These are phyloP conservation scores for Nemania sp. DNA, from an alignment of 2,329 filamentous ascomycete genomes.

Conservation along the genomic window DNA sequence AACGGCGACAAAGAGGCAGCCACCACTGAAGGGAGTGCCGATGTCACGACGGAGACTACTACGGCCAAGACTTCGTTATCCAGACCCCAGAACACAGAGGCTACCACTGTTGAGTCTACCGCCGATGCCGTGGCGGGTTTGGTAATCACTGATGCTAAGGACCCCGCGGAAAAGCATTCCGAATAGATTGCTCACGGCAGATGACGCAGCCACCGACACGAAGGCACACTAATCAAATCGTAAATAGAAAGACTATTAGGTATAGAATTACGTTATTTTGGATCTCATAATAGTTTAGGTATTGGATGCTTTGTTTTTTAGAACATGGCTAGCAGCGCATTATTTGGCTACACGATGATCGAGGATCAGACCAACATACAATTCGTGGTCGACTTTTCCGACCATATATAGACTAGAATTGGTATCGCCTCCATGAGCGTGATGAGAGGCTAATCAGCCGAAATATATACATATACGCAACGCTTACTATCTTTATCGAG, in stretches of 20 bases:
- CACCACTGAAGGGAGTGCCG: constrained; percentile 6
- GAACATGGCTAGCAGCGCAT: background rate
- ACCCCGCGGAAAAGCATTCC: constrained; percentile 10
- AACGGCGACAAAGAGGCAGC: constrained; percentile 20
- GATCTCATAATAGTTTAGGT: background rate
- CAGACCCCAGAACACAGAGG: background rate
- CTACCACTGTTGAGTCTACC: constrained; percentile 12
- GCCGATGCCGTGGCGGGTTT: constrained; percentile 22
- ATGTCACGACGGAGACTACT: constrained; percentile 13
- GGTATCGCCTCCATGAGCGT: constrained; percentile 13
- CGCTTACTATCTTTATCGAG: too few species aligned
- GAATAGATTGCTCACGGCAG: constrained; percentile 16
- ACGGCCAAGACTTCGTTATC: background rate
- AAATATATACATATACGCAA: too few species aligned
- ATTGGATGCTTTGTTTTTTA: background rate
- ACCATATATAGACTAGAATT: constrained; percentile 7
- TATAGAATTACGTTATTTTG: constrained; percentile 10
- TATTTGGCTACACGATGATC: background rate
- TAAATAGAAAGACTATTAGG: background rate
- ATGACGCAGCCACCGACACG: constrained; percentile 12
- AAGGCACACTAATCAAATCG: constrained; percentile 6
- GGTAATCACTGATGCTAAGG: constrained; percentile 13
- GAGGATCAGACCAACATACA: background rate
- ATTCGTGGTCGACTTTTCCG: background rate
- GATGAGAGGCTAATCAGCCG: too few species aligned